These are phyloP conservation scores for Jatropha multifida DNA, from an alignment of 441 rosid species.

Conservation along the genomic window DNA sequence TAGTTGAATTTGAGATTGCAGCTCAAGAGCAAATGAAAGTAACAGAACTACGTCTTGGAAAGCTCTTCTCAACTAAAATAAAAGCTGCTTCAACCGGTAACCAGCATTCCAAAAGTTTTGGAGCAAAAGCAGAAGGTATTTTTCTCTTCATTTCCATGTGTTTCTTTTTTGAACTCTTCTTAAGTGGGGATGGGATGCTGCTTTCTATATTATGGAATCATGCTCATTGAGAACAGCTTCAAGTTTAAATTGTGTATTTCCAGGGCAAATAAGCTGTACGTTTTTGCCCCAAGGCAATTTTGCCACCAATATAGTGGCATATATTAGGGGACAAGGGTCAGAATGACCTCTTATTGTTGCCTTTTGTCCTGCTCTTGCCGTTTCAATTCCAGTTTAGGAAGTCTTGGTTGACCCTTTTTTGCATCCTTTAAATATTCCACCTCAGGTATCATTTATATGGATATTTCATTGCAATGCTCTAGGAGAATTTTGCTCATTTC, in stretches of 20 bases:
- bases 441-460: neutral
- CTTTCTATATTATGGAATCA: neutral
- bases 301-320: too few relatives aligned
- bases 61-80: slow-evolving; percentile 53
- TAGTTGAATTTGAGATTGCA: slow-evolving; percentile 75
- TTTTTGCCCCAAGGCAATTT: too few relatives aligned
- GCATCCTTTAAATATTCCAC: neutral
- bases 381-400: neutral
- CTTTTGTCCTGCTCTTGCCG: neutral
- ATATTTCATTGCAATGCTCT: too few relatives aligned
- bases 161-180: neutral
- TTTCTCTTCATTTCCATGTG: neutral
- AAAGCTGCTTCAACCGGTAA: slow-evolving; percentile 28
- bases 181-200: neutral
- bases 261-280: too few relatives aligned
- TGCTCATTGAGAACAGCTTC: neutral
- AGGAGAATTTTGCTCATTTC: too few relatives aligned
- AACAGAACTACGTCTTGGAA: slow-evolving; percentile 73
- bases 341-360: too few relatives aligned
- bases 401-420: neutral
- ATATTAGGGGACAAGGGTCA: too few relatives aligned
- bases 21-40: slow-evolving; percentile 88
- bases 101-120: slow-evolving; percentile 21
- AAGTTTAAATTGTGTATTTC: neutral
- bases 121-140: slow-evolving; percentile 61